phyloP scores from a whole-genome alignment of 768 basidiomycete genomes.

The Hericium coralloides region DNA sequence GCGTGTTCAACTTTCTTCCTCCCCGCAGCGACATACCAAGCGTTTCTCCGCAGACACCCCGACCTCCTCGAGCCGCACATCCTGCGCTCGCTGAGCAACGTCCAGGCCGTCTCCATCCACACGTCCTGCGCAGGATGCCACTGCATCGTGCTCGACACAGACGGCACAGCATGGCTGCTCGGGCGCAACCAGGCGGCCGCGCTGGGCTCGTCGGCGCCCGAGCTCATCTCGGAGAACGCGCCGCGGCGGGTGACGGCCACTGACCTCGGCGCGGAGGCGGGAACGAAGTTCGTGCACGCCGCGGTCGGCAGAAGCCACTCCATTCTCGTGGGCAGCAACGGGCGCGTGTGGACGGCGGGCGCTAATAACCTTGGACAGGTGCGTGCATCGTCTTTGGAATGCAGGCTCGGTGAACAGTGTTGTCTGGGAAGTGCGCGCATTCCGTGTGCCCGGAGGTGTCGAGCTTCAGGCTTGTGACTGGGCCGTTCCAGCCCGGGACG shows the following conservation, averaged over 20 bases:
- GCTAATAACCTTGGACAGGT: slow-evolving; percentile 80
- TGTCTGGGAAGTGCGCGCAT: slow-evolving; percentile 8
- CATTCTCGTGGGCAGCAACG: slow-evolving; percentile 73
- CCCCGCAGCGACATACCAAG: slow-evolving; percentile 1
- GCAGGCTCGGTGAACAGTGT: background rate
- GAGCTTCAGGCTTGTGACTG: slow-evolving; percentile 53
- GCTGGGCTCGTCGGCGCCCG: slow-evolving; percentile 47
- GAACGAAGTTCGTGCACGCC: slow-evolving; percentile 57
- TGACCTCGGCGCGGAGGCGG: slow-evolving; percentile 52
- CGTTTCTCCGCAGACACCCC: slow-evolving; percentile 37
- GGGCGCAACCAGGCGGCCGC: slow-evolving; percentile 71
- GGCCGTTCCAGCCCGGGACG: slow-evolving; percentile 29
- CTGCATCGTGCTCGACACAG: slow-evolving; percentile 60
- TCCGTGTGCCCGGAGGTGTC: slow-evolving; percentile 47
- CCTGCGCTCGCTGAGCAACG: slow-evolving; percentile 78
- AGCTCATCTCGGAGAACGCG: slow-evolving; percentile 60
- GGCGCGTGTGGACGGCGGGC: slow-evolving; percentile 78
- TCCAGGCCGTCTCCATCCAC: slow-evolving; percentile 64
- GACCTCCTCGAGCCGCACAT: slow-evolving; percentile 87
- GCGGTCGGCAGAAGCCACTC: slow-evolving; percentile 81
- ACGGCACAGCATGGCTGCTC: slow-evolving; percentile 83
- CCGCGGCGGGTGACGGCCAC: slow-evolving; percentile 52
- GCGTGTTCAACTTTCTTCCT: background rate
- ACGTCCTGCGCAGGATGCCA: slow-evolving; percentile 73
- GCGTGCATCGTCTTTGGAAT: slow-evolving; percentile 4